These are phyloP conservation scores for Mycena alexandri DNA, from an alignment of 768 basidiomycete species.

Conservation along the genomic window DNA sequence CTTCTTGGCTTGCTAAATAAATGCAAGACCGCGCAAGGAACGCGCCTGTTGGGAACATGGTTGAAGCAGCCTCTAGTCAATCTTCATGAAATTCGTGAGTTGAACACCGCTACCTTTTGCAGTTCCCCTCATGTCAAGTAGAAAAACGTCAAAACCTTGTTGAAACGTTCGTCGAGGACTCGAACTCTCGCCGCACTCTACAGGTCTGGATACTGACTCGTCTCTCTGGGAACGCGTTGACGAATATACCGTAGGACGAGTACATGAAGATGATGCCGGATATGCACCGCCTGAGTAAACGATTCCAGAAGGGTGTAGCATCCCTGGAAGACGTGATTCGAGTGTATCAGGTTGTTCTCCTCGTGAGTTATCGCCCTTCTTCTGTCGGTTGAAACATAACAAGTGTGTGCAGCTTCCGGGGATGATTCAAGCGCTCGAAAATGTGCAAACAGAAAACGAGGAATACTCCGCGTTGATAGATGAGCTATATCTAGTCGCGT, in stretches of 20 bases:
- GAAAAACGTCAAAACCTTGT: conserved; percentile 91
- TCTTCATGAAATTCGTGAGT: conserved; percentile 90
- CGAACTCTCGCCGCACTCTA: no score
- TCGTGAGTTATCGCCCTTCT: conserved; percentile 58
- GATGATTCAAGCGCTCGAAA: conserved; percentile 74
- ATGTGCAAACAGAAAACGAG: conserved; percentile 58
- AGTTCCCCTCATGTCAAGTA: conserved; percentile 44
- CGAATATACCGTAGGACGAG: conserved; percentile 69
- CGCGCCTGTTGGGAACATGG: conserved; percentile 90
- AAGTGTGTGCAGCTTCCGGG: conserved; percentile 74
- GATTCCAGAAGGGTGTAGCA: conserved; percentile 87
- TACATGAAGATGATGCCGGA: conserved; percentile 94
- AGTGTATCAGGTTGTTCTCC: conserved; percentile 92
- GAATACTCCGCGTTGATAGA: conserved; percentile 67
- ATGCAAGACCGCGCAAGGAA: conserved; percentile 96
- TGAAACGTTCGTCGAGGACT: conserved; percentile 86
- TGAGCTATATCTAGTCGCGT: conserved; percentile 71
- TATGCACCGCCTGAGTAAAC: conserved; percentile 90
- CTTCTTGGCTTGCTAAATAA: conserved; percentile 92
- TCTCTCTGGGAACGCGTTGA: neutral
- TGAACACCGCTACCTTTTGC: neutral
- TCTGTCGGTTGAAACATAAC: neutral
- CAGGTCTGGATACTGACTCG: conserved; percentile 65
- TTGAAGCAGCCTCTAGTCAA: conserved; percentile 96
- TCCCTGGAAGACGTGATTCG: conserved; percentile 95